Base-by-base conservation (phyloP, 2,329 filamentous ascomycete genomes). In the Fusarium vanettenii region DNA sequence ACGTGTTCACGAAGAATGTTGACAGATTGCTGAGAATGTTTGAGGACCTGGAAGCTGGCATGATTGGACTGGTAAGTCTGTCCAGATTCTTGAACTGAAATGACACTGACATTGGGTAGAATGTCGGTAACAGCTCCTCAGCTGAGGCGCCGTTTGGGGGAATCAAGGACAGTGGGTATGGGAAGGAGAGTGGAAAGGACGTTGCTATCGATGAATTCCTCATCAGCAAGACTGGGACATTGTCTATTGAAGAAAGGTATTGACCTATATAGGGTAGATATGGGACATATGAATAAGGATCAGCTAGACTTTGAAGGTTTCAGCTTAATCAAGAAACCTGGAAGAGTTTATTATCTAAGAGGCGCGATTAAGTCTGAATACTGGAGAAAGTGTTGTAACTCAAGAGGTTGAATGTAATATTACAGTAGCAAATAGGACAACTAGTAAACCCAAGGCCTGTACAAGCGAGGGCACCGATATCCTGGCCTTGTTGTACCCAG, bases 21-120 rank as follows among this genome's bases (percentile, higher is more conserved):
- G 59, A 75, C 16, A 64, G 73, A 0, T 76, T 69, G 69, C 45
- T 25, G 14, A 27, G 73, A 0, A 41, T 77, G 8, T 35, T 73
- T 10, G 73, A 77, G 27, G 74, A 67, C 7, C 62, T 77, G 0
- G 71, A 77, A 3, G 71, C 71, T 37, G 75, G 75, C 0, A 77
- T 77, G 69, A 76, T 77, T 18, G 75, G 67, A 45, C 41, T 45
- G 41, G 41, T 45, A 45, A 45, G 20, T 45, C 11, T 45, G 10
- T 22, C 41, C n/a, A 22, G 6, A 22, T 5, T 45, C 41, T 22
- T 45, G 41, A 45, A 6, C 41, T 45, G 41, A 45, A 45, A 45
- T 14, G 13, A 45, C 41, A 45, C 41, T 45, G 13, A 45, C 41
- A 22, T 16, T 45, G 41, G 41, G 4, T 22, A 45, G 41, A 45